Conservation (phyloP, 2,329 filamentous ascomycete genomes). For the Dryadomyces quercivorus region DNA sequence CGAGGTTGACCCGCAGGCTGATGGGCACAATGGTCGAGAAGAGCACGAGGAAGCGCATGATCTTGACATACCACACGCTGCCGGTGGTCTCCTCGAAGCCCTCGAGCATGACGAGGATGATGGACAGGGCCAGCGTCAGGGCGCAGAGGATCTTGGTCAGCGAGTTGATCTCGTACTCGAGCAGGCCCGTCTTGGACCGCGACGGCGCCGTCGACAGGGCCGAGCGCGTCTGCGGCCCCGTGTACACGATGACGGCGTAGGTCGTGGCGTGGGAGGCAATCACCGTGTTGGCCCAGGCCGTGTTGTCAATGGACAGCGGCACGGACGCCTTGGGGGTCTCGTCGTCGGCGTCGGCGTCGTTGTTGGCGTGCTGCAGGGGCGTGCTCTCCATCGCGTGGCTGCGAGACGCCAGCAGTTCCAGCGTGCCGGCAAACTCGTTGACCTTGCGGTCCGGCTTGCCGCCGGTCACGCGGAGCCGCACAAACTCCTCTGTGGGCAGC, state of each 20-base stretch:
- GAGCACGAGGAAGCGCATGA: slow-evolving; percentile 93
- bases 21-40: slow-evolving; percentile 99
- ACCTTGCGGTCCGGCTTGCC: slow-evolving; percentile 89
- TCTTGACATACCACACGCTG: slow-evolving; percentile 83
- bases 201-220: slow-evolving; percentile 86
- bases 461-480: slow-evolving; percentile 59
- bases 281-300: slow-evolving; percentile 96
- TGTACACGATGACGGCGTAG: slow-evolving; percentile 85
- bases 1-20: slow-evolving; percentile 87
- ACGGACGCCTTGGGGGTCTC: slow-evolving; percentile 24
- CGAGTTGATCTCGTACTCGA: slow-evolving; percentile 95
- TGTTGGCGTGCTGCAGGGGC: neutral
- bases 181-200: slow-evolving; percentile 81
- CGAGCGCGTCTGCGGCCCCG: slow-evolving; percentile 84
- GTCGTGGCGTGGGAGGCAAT: slow-evolving; percentile 87
- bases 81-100: slow-evolving; percentile 58
- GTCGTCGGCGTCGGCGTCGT: slow-evolving; percentile 20
- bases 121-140: slow-evolving; percentile 73
- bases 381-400: slow-evolving; percentile 27
- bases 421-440: slow-evolving; percentile 86
- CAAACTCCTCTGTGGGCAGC: slow-evolving; percentile 61
- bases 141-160: slow-evolving; percentile 91
- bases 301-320: slow-evolving; percentile 87
- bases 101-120: slow-evolving; percentile 79
- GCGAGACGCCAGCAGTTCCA: slow-evolving; percentile 56